A percentile compares a stretch with the other conserved stretches of the same genome.
These are phyloP conservation scores for Cladorrhinum sp. DNA, from an alignment of 2,329 filamentous ascomycete genomes.

Conservation along the genomic window DNA sequence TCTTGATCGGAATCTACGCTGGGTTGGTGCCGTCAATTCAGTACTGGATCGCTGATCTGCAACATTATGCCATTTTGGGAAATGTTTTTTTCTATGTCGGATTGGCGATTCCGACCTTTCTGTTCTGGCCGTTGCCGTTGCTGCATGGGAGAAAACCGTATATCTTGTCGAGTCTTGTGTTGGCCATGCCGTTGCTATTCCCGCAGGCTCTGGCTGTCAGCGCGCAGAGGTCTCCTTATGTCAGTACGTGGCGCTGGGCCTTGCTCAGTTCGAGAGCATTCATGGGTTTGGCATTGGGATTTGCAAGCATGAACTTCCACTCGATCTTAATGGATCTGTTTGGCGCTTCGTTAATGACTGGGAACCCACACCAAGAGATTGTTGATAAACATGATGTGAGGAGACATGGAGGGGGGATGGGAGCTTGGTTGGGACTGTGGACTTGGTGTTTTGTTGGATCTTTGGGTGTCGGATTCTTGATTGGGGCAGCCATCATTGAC, in stretches of 20 bases:
- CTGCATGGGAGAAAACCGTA: slow-evolving; percentile 77
- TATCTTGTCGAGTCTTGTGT: slow-evolving; percentile 63
- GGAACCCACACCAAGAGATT: slow-evolving; percentile 69
- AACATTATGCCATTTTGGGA: slow-evolving; percentile 66
- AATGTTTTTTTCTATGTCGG: slow-evolving; percentile 72
- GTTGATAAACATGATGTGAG: slow-evolving; percentile 66
- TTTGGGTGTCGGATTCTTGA: slow-evolving; percentile 66
- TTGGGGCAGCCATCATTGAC: slow-evolving; percentile 69
- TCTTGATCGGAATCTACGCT: slow-evolving; percentile 72
- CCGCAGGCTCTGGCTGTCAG: slow-evolving; percentile 69
- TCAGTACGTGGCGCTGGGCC: slow-evolving; percentile 54
- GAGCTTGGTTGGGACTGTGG: slow-evolving; percentile 76
- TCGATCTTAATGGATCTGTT: slow-evolving; percentile 71
- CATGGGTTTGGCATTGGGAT: slow-evolving; percentile 68
- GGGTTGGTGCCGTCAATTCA: slow-evolving; percentile 77
- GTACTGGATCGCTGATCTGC: slow-evolving; percentile 68
- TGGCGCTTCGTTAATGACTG: slow-evolving; percentile 70
- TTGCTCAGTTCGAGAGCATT: slow-evolving; percentile 62
- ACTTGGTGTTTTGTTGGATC: slow-evolving; percentile 74
- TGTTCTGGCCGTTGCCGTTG: slow-evolving; percentile 71
- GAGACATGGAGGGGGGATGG: slow-evolving; percentile 73
- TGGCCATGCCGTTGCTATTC: slow-evolving; percentile 71
- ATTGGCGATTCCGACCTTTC: slow-evolving; percentile 65
- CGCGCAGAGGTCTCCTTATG: slow-evolving; percentile 53
- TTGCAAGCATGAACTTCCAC: slow-evolving; percentile 75